Evolutionary conservation across 2,329 filamentous ascomycete genomes (phyloP).

Genomic region (Hypoxylon sp.): DNA sequence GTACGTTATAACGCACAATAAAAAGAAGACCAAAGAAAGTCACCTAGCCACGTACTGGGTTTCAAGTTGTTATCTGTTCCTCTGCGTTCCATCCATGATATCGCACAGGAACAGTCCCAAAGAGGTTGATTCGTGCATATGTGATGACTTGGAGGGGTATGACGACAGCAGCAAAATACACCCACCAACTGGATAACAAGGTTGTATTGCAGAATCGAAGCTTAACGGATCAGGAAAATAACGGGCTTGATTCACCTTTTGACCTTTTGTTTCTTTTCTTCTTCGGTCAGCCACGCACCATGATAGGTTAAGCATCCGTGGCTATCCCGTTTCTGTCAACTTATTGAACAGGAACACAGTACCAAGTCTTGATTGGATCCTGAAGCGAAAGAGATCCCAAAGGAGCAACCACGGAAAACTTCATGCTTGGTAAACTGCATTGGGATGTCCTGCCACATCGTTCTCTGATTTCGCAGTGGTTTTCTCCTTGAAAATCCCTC

Average conservation of each 20-base stretch:
- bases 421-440: conserved; percentile 16
- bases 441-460: conserved; percentile 12
- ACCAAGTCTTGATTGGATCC: conserved; percentile 28
- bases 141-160: conserved; percentile 34
- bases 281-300: conserved; percentile 31
- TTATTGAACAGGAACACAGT: conserved; percentile 26
- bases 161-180: conserved; percentile 33
- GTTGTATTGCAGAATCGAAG: conserved; percentile 38
- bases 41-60: conserved; percentile 14
- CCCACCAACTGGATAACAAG: conserved; percentile 27
- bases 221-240: conserved; percentile 36
- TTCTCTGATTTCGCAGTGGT: conserved; percentile 3
- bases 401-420: conserved; percentile 30
- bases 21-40: conserved; percentile 10
- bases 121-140: conserved; percentile 23
- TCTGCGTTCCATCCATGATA: conserved; percentile 11
- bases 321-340: conserved; percentile 29
- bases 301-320: conserved; percentile 28
- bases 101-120: conserved; percentile 9
- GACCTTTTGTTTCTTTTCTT: conserved; percentile 7
- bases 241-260: conserved; percentile 5
- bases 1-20: conserved; percentile 6
- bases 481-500: not conserved
- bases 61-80: conserved; percentile 16
- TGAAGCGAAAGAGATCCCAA: conserved; percentile 38